A percentile compares a stretch with the other conserved stretches of the same genome.
Evolutionary conservation across 129 eudicot genomes (phyloP).

Genomic region (carrot (Daucus carota)): DH1_v3.0 NC_030388.2:24553001-24553500

Average conservation of each 20-base stretch:
- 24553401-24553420: no score
- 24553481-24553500: no score
- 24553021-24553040: background rate
- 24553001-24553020: background rate
- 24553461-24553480: no score
- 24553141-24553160: slow-evolving; percentile 12
- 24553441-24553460: no score
- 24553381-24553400: no score
- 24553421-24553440: no score
- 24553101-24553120: background rate
- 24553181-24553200: slow-evolving; percentile 7
- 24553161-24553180: background rate
- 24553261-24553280: slow-evolving; percentile 66
- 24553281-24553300: slow-evolving; percentile 82
- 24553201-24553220: slow-evolving; percentile 9
- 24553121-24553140: background rate
- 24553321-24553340: slow-evolving; percentile 67
- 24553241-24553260: background rate
- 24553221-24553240: no score
- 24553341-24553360: slow-evolving; percentile 50
- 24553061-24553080: background rate
- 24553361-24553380: no score
- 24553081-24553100: background rate
- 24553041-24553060: background rate
- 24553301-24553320: slow-evolving; percentile 88